These are phyloP conservation scores for Colletotrichum sojae DNA, from an alignment of 2,329 filamentous ascomycete genomes.

Conservation along the genomic window DNA sequence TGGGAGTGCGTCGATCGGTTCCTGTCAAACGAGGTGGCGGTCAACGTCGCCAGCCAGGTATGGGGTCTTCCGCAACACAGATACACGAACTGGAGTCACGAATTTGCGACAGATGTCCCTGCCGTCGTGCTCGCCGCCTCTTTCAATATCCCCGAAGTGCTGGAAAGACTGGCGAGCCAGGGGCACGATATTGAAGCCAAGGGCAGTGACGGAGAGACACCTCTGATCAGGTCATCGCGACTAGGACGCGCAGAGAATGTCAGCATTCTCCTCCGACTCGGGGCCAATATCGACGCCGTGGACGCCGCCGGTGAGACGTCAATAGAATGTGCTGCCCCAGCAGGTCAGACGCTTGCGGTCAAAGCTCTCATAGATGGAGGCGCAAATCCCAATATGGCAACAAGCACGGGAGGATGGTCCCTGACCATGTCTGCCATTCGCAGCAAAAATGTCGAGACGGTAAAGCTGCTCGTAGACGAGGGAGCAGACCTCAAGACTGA, in stretches of 20 bases:
- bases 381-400: background rate
- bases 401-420: background rate
- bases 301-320: background rate
- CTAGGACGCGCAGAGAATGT: background rate
- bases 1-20: background rate
- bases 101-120: background rate
- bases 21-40: background rate
- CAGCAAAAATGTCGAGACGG: background rate
- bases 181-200: background rate
- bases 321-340: background rate
- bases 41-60: background rate
- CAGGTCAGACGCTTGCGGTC: background rate
- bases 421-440: background rate
- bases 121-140: background rate
- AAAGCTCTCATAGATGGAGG: background rate
- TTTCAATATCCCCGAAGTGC: background rate
- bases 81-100: background rate
- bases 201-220: background rate
- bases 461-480: background rate
- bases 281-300: background rate
- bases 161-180: background rate
- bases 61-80: background rate
- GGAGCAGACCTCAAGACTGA: background rate
- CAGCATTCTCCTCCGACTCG: background rate
- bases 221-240: background rate